Conservation (phyloP, 345 rosid species). For the Hypericum androsaemum region DNA sequence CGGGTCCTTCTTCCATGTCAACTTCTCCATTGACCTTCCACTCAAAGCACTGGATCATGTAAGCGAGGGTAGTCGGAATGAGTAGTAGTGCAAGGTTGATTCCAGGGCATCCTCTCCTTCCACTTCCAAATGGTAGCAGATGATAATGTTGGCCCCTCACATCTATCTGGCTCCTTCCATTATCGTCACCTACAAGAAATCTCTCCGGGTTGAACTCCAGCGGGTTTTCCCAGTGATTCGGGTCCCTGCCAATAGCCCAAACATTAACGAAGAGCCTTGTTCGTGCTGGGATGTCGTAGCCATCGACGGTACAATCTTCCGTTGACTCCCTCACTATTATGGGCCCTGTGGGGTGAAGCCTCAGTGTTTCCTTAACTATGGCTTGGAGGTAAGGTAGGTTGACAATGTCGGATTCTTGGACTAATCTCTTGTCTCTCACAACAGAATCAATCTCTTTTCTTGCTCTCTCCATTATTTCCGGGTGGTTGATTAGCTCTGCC, state of each 20-base stretch:
- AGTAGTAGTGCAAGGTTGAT: conserved; percentile 45
- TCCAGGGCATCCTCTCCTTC: conserved; percentile 48
- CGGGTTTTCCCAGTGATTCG: conserved; percentile 27
- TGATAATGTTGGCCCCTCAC: conserved; percentile 47
- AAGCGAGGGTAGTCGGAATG: conserved; percentile 29
- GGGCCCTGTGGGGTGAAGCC: conserved; percentile 47
- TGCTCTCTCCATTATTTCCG: conserved; percentile 21
- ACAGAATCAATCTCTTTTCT: conserved; percentile 31
- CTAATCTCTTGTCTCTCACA: conserved; percentile 20
- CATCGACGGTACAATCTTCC: conserved; percentile 31
- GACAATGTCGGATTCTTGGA: conserved; percentile 31
- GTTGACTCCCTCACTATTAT: conserved; percentile 40
- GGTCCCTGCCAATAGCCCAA: conserved; percentile 38
- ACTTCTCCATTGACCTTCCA: conserved; percentile 25
- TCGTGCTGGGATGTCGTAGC: conserved; percentile 23
- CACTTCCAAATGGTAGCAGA: conserved; percentile 51
- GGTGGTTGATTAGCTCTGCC: conserved; percentile 38
- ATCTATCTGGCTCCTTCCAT: conserved; percentile 44
- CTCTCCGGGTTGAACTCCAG: conserved; percentile 31
- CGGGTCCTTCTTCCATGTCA: conserved; percentile 25
- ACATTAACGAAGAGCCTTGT: conserved; percentile 34
- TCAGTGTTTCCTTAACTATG: conserved; percentile 28
- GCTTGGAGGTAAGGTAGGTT: conserved; percentile 41
- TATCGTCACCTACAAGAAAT: conserved; percentile 16
- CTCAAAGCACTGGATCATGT: conserved; percentile 31